Percentiles rank a stretch among this genome's conserved stretches.
phyloP scores from a whole-genome alignment of 345 rosid species.

The Arabis alpina region DNA sequence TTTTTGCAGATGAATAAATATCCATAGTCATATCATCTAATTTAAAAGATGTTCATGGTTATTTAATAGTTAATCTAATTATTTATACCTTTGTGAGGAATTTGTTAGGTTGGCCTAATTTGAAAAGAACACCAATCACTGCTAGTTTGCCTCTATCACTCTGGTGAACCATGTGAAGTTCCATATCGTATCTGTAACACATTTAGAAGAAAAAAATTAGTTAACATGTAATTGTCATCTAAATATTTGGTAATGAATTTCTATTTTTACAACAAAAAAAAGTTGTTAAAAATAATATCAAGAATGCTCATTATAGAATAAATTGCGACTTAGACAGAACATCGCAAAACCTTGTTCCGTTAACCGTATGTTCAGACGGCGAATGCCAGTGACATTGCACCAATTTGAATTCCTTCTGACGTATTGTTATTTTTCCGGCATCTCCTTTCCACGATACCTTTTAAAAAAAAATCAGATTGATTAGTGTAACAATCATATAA shows the following conservation, averaged over 20 bases:
- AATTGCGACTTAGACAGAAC: too few relatives aligned
- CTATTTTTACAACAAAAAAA: neutral
- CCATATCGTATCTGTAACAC: conserved; percentile 50
- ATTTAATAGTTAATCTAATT: neutral
- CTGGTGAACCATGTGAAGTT: conserved; percentile 67
- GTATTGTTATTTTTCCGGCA: conserved; percentile 61
- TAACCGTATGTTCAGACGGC: conserved; percentile 67
- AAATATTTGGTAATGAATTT: neutral
- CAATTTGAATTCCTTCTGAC: conserved; percentile 51
- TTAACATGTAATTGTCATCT: neutral
- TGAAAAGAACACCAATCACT: conserved; percentile 58
- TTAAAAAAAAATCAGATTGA: neutral
- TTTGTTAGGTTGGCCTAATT: conserved; percentile 59
- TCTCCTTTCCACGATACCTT: conserved; percentile 74
- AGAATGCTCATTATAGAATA: too few relatives aligned
- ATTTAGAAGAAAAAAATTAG: neutral
- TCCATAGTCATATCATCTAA: too few relatives aligned
- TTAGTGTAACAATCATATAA: neutral
- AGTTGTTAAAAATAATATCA: neutral
- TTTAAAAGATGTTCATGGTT: too few relatives aligned
- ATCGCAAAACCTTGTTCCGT: conserved; percentile 55
- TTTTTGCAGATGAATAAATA: too few relatives aligned
- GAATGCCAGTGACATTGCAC: conserved; percentile 73
- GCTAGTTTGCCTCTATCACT: conserved; percentile 48
- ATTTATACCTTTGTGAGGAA: conserved; percentile 58